A percentile compares a stretch with the other conserved stretches of the same genome.
phyloP scores from a whole-genome alignment of 176 grass and related monocot species.

The Microstegium vimineum region DNA sequence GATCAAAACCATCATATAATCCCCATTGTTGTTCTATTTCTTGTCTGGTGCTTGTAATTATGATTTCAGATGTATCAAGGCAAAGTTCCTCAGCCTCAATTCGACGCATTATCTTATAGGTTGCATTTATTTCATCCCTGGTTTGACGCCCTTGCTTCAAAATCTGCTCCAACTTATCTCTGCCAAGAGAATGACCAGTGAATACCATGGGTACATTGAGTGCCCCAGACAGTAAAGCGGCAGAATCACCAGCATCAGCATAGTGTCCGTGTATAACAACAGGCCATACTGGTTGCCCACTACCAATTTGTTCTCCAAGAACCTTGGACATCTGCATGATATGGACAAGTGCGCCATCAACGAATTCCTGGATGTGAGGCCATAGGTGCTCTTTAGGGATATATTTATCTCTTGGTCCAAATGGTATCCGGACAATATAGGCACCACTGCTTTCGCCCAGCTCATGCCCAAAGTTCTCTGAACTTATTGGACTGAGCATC shows the following conservation, averaged over 20 bases:
- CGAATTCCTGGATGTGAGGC: slow-evolving; percentile 87
- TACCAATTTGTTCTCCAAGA: slow-evolving; percentile 78
- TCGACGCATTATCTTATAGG: slow-evolving; percentile 82
- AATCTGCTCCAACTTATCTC: slow-evolving; percentile 82
- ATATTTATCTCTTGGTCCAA: slow-evolving; percentile 79
- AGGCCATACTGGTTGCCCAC: slow-evolving; percentile 64
- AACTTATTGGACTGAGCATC: slow-evolving; percentile 53
- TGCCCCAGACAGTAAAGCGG: slow-evolving; percentile 78
- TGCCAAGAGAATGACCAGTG: slow-evolving; percentile 85
- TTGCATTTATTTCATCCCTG: slow-evolving; percentile 68
- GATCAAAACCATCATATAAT: slow-evolving; percentile 85
- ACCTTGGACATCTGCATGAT: slow-evolving; percentile 73
- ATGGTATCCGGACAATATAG: slow-evolving; percentile 89
- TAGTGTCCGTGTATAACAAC: slow-evolving; percentile 81
- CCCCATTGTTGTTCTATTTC: slow-evolving; percentile 88
- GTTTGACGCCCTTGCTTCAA: slow-evolving; percentile 81
- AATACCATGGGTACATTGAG: slow-evolving; percentile 91
- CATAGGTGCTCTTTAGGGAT: slow-evolving; percentile 72
- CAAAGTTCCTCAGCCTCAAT: slow-evolving; percentile 87
- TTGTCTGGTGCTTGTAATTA: slow-evolving; percentile 83
- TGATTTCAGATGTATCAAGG: slow-evolving; percentile 77
- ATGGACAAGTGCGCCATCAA: slow-evolving; percentile 80
- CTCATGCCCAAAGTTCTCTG: slow-evolving; percentile 45
- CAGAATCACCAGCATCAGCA: slow-evolving; percentile 84
- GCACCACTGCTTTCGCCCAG: slow-evolving; percentile 66